Evolutionary conservation across 805 yeast species (phyloP), one percentile per base, ranked within the genome.

Genomic region (Lipomyces oligophaga): DNA sequence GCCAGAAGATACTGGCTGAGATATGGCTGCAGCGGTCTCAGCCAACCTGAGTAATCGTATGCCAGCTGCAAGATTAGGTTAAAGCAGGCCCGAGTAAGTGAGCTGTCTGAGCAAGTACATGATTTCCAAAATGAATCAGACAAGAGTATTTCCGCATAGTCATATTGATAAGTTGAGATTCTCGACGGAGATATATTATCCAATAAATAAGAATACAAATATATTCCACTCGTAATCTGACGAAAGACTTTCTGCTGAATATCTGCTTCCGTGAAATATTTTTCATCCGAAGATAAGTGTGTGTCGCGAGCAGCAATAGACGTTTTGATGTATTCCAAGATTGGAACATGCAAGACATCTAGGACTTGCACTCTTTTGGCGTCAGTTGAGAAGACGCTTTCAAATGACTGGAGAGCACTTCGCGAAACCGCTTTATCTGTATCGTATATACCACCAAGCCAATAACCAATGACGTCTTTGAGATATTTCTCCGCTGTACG

Each of bases 381-480:
- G 38, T 72, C 73, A 35, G 76, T 72, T 3, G 75, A 71, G 62
- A 90, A 87, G 5, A 85, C 75, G 3, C 60, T 58, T 15, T 68
- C 62, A 25, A 88, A 62, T 8, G 77, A 68, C 8, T 67, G 63
- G 16, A 59, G 58, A 13, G 87, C 76, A 0, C 79, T 63, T 25
- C 64, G 67, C 0, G 82, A 67, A 0, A 83, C 90, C 1, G 73
- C 51, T 36, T 78, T 63, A 55, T 89, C 97, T 1, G 73, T 60
- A 58, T 90, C 97, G 60, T 72, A 83, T 1, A 74, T 59, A 0
- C 95, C 95, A 22, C 78, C 71, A 4, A 89, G 58, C 80, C 95
- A 79, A 1, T 82, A 66, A 0, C 95, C 93, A 5, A 86, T 71
- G 0, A 84, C 73, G 54, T 83, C 83, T 49, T 79, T 80, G 52